Evolutionary conservation across 345 rosid species (phyloP).

Genomic region (Eucalyptus viminalis): DNA sequence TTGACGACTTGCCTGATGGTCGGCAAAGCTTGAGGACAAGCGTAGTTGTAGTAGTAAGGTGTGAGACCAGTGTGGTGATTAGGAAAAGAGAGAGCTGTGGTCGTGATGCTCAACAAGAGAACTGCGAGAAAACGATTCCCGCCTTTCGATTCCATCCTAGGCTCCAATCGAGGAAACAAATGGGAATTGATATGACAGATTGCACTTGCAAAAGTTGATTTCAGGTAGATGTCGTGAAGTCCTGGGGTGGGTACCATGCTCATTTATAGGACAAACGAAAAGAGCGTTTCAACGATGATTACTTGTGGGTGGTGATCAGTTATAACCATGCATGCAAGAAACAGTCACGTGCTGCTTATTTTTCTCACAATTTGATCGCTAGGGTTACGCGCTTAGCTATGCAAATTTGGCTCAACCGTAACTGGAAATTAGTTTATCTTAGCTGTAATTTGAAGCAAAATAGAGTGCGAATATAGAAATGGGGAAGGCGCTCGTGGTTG

Average conservation of each 20-base stretch:
- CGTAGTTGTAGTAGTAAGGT: conserved; percentile 29
- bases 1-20: conserved; percentile 15
- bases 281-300: neutral
- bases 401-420: neutral
- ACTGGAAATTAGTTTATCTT: neutral
- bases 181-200: neutral
- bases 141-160: neutral
- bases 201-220: neutral
- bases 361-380: neutral
- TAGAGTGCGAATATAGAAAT: neutral
- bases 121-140: neutral
- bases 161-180: neutral
- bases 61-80: neutral
- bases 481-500: neutral
- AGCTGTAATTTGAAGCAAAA: neutral
- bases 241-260: neutral
- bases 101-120: neutral
- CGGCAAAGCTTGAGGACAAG: conserved; percentile 44
- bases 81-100: neutral
- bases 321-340: neutral
- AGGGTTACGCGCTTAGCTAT: neutral
- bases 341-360: neutral
- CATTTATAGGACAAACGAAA: neutral
- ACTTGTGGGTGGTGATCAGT: neutral
- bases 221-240: neutral